These are phyloP conservation scores for Podaxis sp. DNA, from an alignment of 768 basidiomycete species.

Conservation along the genomic window DNA sequence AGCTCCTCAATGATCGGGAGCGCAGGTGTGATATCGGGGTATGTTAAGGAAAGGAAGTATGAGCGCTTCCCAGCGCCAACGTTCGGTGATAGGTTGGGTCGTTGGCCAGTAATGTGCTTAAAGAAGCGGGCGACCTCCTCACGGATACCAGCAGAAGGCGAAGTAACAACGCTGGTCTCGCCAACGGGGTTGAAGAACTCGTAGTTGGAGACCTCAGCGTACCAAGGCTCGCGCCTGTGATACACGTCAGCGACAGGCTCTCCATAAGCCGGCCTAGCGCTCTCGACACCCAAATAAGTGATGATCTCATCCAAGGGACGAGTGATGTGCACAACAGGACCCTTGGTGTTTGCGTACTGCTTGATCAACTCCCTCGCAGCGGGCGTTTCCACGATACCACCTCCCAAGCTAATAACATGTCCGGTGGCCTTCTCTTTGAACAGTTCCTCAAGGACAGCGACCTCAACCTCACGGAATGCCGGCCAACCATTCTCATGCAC, in stretches of 20 bases:
- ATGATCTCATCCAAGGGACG: conserved; percentile 82
- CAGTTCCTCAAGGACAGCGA: conserved; percentile 65
- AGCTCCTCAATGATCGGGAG: conserved; percentile 70
- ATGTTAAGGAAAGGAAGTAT: conserved; percentile 91
- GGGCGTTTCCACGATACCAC: conserved; percentile 89
- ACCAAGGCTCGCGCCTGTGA: conserved; percentile 84
- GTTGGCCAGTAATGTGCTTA: conserved; percentile 75
- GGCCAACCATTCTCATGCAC: conserved; percentile 87
- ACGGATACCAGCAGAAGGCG: conserved; percentile 36
- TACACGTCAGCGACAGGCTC: conserved; percentile 87
- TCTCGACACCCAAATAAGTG: conserved; percentile 74
- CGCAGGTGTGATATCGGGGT: conserved; percentile 79
- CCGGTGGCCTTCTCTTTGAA: conserved; percentile 53
- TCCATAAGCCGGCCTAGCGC: conserved; percentile 82
- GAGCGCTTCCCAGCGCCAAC: conserved; percentile 60
- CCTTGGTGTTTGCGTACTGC: conserved; percentile 55
- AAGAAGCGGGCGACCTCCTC: conserved; percentile 85
- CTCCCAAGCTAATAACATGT: conserved; percentile 88
- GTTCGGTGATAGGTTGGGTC: conserved; percentile 63
- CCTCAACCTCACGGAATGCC: conserved; percentile 84
- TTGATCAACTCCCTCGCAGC: conserved; percentile 72
- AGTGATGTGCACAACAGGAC: conserved; percentile 82
- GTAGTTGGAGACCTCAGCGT: conserved; percentile 74
- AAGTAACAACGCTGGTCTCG: conserved; percentile 22
- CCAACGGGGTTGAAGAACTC: conserved; percentile 80